Evolutionary conservation across 108 stramenopile species (phyloP).

Genomic region (Skeletonema potamos): DNA sequence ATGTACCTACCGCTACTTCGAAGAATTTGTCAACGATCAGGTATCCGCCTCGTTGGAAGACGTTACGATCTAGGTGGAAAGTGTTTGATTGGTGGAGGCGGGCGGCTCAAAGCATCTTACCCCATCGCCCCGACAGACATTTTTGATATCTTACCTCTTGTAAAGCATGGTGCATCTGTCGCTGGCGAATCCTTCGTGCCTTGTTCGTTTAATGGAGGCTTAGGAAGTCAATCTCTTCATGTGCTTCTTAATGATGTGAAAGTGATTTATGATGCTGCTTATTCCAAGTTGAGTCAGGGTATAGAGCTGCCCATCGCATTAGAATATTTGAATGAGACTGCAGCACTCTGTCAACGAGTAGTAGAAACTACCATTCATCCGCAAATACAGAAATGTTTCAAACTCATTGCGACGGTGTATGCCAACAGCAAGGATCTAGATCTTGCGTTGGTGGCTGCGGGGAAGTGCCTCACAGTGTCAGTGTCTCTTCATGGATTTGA

Average conservation of each 20-base stretch:
- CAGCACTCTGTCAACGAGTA: constrained; percentile 73
- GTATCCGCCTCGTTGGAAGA: constrained; percentile 79
- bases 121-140: constrained; percentile 86
- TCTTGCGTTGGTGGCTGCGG: constrained; percentile 63
- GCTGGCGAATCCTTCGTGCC: constrained; percentile 65
- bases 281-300: constrained; percentile 51
- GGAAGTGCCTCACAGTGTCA: constrained; percentile 72
- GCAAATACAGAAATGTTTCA: constrained; percentile 68
- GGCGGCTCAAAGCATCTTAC: constrained; percentile 55
- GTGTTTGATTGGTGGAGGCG: constrained; percentile 62
- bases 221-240: constrained; percentile 61
- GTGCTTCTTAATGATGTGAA: constrained; percentile 83
- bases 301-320: constrained; percentile 61
- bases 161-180: constrained; percentile 85
- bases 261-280: constrained; percentile 71
- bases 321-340: constrained; percentile 82
- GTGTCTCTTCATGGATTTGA: constrained; percentile 87
- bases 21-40: constrained; percentile 88
- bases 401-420: constrained; percentile 73
- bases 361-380: constrained; percentile 75
- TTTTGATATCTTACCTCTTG: constrained; percentile 84
- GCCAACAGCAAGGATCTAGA: constrained; percentile 70
- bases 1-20: constrained; percentile 72
- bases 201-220: constrained; percentile 49
- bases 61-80: constrained; percentile 71